Evolutionary conservation across 129 eudicot genomes (phyloP).

Genomic region (Flaveria bidentis): DNA sequence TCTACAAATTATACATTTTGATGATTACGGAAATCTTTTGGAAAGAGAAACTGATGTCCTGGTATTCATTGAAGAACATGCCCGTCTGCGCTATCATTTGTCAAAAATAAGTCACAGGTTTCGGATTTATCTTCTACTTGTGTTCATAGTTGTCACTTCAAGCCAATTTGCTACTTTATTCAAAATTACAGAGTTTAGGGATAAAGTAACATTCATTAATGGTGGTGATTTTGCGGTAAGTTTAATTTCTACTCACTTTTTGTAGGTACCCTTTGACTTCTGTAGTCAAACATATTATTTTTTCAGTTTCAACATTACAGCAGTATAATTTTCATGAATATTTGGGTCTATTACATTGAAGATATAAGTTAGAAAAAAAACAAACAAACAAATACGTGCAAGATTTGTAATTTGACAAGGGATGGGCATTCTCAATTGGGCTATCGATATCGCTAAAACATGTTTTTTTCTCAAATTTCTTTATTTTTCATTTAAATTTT

Average conservation of each 20-base stretch:
- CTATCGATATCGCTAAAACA: not conserved
- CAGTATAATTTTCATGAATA: not conserved
- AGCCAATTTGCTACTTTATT: conserved; percentile 66
- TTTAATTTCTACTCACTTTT: conserved; percentile 14
- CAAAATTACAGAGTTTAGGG: conserved; percentile 60
- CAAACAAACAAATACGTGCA: not conserved
- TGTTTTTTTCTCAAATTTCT: not conserved
- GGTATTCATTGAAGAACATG: conserved; percentile 68
- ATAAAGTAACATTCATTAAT: conserved; percentile 59
- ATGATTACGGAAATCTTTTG: conserved; percentile 68
- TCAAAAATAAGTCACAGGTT: conserved; percentile 89
- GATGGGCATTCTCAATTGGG: not conserved
- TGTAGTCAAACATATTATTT: not conserved
- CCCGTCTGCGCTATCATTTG: conserved; percentile 56
- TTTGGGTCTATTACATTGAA: not conserved
- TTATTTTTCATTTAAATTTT: too few species aligned
- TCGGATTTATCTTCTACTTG: conserved; percentile 69
- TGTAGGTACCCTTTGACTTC: not conserved
- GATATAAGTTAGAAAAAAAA: not conserved
- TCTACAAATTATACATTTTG: conserved; percentile 79
- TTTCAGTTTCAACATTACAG: not conserved
- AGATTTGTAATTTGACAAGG: not conserved
- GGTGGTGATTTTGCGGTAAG: conserved; percentile 94
- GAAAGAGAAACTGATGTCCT: conserved; percentile 68
- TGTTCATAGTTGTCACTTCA: conserved; percentile 66